Percentiles rank a stretch among this genome's conserved stretches.
Evolutionary conservation across 2,329 filamentous ascomycete species (phyloP).

Genomic region (Paracoccidioides brasiliensis): DNA sequence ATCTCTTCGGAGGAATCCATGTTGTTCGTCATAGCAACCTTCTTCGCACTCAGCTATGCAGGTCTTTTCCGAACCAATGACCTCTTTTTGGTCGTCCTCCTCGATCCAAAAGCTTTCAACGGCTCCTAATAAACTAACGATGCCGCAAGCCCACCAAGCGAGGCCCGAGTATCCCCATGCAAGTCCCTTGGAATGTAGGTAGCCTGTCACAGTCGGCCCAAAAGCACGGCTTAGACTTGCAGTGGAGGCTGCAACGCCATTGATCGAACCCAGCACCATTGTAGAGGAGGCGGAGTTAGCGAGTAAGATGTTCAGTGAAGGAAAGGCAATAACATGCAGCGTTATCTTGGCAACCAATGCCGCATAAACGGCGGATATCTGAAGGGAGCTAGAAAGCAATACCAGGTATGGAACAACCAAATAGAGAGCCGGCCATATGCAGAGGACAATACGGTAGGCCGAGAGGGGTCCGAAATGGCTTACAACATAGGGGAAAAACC

Average conservation of each 20-base stretch:
- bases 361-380: conserved; percentile 61
- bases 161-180: conserved; percentile 71
- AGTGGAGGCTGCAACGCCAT: conserved; percentile 80
- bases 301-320: conserved; percentile 75
- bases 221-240: conserved; percentile 81
- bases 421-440: conserved; percentile 80
- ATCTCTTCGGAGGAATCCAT: neutral
- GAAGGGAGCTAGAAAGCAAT: conserved; percentile 58
- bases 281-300: conserved; percentile 78
- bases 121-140: conserved; percentile 63
- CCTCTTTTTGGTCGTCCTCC: conserved; percentile 39
- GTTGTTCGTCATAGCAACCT: conserved; percentile 10
- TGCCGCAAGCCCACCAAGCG: conserved; percentile 82
- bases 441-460: conserved; percentile 68
- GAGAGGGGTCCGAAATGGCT: conserved; percentile 62
- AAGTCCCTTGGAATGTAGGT: conserved; percentile 70
- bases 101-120: conserved; percentile 63
- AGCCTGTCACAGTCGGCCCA: conserved; percentile 75
- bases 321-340: conserved; percentile 81
- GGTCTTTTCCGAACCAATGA: conserved; percentile 5
- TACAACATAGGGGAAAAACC: conserved; percentile 70
- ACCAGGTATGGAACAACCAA: conserved; percentile 78
- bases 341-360: conserved; percentile 86
- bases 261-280: conserved; percentile 77
- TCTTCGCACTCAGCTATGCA: conserved; percentile 18